phyloP scores from a whole-genome alignment of 805 yeast species.

The Torulaspora maleeae region DNA sequence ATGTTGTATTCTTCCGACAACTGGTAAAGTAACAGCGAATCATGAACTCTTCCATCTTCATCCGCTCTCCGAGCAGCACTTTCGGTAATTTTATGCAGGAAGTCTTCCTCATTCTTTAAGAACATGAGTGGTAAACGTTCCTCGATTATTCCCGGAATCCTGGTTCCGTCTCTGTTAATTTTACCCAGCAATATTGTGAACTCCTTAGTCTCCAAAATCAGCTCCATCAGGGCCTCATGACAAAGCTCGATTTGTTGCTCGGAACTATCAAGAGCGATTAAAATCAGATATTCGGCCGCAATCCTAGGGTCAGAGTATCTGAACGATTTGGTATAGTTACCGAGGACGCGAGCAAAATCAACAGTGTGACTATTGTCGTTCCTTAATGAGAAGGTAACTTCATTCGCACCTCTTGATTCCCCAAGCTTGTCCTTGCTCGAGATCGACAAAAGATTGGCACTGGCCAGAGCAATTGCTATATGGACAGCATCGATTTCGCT shows the following conservation, averaged over 20 bases:
- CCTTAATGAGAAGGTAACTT: slow-evolving; percentile 36
- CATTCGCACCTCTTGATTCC: slow-evolving; percentile 14
- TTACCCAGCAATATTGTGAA: slow-evolving; percentile 81
- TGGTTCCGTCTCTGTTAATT: slow-evolving; percentile 66
- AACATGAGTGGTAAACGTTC: slow-evolving; percentile 62
- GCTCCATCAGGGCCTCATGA: slow-evolving; percentile 76
- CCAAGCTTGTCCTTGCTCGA: slow-evolving; percentile 27
- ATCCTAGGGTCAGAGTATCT: slow-evolving; percentile 81
- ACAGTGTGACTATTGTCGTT: slow-evolving; percentile 37
- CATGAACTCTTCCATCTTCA: slow-evolving; percentile 84
- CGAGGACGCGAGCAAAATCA: slow-evolving; percentile 59
- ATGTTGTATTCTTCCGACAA: slow-evolving; percentile 82
- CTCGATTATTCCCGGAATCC: slow-evolving; percentile 81
- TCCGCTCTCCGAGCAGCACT: slow-evolving; percentile 83
- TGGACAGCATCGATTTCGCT: slow-evolving; percentile 87
- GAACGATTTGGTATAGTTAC: slow-evolving; percentile 77
- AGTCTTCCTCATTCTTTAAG: slow-evolving; percentile 54
- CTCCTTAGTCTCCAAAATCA: slow-evolving; percentile 81
- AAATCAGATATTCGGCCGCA: slow-evolving; percentile 82
- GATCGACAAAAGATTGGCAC: slow-evolving; percentile 62
- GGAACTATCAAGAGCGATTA: slow-evolving; percentile 53
- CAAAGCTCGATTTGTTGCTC: slow-evolving; percentile 51
- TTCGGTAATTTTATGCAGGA: slow-evolving; percentile 67
- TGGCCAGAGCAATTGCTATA: slow-evolving; percentile 73
- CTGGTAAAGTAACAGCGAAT: slow-evolving; percentile 81